Conservation (phyloP, 2,329 filamentous ascomycete genomes). For the Pseudonectria foliicola region DNA sequence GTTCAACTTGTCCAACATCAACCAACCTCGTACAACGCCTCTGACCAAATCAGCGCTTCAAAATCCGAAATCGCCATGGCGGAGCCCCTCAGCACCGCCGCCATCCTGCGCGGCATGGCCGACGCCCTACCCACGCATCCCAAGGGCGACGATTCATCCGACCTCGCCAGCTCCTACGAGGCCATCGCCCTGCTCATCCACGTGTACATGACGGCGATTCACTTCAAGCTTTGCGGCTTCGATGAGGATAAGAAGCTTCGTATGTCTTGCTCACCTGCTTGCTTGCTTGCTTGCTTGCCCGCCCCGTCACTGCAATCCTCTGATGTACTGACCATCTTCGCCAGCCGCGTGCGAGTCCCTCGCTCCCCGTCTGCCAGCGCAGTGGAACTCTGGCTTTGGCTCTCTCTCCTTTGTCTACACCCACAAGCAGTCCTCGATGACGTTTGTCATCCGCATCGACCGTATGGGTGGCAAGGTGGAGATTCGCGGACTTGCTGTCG, state of each 20-base stretch:
- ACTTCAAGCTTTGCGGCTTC: slow-evolving; percentile 77
- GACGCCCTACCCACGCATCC: slow-evolving; percentile 51
- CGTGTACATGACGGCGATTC: slow-evolving; percentile 71
- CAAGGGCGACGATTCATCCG: slow-evolving; percentile 47
- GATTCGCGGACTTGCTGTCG: slow-evolving; percentile 69
- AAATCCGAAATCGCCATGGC: slow-evolving; percentile 14
- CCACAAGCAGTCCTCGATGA: slow-evolving; percentile 77
- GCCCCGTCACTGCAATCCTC: no score
- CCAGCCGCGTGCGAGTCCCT: slow-evolving; percentile 43
- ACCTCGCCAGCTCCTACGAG: slow-evolving; percentile 67
- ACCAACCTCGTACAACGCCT: no score
- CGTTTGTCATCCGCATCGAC: slow-evolving; percentile 75
- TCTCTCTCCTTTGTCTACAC: slow-evolving; percentile 80
- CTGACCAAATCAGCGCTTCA: neutral
- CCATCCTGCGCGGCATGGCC: slow-evolving; percentile 50
- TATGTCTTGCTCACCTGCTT: slow-evolving; percentile 24
- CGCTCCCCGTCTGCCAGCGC: slow-evolving; percentile 58
- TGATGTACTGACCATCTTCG: no score
- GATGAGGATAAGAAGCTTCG: slow-evolving; percentile 71
- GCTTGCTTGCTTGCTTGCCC: slow-evolving; percentile 1
- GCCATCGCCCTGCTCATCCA: slow-evolving; percentile 79
- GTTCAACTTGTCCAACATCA: no score
- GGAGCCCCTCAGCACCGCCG: slow-evolving; percentile 22
- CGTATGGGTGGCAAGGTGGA: slow-evolving; percentile 79
- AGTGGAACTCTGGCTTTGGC: slow-evolving; percentile 71